Evolutionary conservation across 1,284 basidiomycete species (phyloP), one percentile per base, ranked within the genome.

Genomic region (Ustilago sp.): DNA sequence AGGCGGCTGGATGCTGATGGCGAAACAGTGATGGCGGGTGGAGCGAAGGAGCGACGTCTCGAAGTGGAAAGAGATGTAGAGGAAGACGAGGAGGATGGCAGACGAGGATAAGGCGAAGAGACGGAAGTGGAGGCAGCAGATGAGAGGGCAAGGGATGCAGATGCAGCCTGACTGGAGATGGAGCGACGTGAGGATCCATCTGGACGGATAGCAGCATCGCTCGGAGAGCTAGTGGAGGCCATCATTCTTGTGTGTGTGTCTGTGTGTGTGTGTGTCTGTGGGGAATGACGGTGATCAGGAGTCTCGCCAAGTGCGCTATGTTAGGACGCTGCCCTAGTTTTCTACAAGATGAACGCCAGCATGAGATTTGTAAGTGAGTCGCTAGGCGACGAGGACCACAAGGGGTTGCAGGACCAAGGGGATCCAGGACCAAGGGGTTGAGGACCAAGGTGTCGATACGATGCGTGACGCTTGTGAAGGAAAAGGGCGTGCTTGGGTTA

Each of bases 161-260:
- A 73, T 28, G 64, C 70, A 34, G 70, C 70, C 50, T 67, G 70
- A 34, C 61, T 63, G n/a, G 70, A 73, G 17, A 73, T 73, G 64
- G 70, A 73, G 13, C 70, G 57, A 36, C 70, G 51, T 2, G 63
- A 67, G n/a, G 70, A 13, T 11, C 43, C 17, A 17, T 52, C 54
- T 6, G 63, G 9, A 5, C 68, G 63, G 17, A 36, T 3, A 41
- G 6, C 7, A 41, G 28, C 34, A 17, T 67, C 57, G 36, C 35
- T 39, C 0, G 28, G 35, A 23, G 52, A 47, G 36, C 60, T 67
- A 12, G 61, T 48, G 58, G 64, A 67, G 3, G 58, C 56, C 69
- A 67, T 67, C 11, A 39, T 71, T 51, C 23, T 28, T 19, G 4
- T 31, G 17, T 11, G 9, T 34, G n/a, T 28, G 23, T 28, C 3